Conservation (phyloP, 805 yeast genomes). For the Candida arabinofermentans region DNA sequence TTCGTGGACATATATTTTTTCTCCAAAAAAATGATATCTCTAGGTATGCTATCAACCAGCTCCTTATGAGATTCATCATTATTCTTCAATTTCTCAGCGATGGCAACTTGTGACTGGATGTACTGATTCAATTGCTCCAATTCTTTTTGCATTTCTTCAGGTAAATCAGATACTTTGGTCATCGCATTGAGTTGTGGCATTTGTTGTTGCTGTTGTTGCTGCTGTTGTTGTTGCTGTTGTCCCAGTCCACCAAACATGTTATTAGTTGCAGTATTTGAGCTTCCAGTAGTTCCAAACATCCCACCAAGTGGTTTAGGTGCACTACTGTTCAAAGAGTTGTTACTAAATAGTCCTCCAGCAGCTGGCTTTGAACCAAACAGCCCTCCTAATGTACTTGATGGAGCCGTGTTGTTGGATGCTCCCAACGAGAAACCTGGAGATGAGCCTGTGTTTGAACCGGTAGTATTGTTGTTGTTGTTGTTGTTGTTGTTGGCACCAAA, state of each 20-base stretch:
- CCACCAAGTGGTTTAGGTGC: slow-evolving; percentile 4
- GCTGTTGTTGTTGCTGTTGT: slow-evolving; percentile 28
- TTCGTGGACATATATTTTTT: slow-evolving; percentile 59
- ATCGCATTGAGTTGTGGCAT: slow-evolving; percentile 58
- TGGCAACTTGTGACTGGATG: slow-evolving; percentile 68
- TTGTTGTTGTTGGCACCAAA: neutral
- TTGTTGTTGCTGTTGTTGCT: slow-evolving; percentile 40
- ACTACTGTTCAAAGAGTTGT: no score
- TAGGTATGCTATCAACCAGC: slow-evolving; percentile 65
- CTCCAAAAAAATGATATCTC: slow-evolving; percentile 62
- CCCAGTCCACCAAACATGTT: slow-evolving; percentile 12
- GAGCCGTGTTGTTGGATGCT: slow-evolving; percentile 18
- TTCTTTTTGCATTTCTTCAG: slow-evolving; percentile 65
- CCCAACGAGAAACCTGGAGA: neutral
- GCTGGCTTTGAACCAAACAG: no score
- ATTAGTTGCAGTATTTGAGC: slow-evolving; percentile 5
- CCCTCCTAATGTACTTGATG: slow-evolving; percentile 3
- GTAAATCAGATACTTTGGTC: slow-evolving; percentile 72
- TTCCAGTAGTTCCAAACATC: slow-evolving; percentile 29
- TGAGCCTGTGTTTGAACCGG: neutral
- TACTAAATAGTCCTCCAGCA: slow-evolving; percentile 26
- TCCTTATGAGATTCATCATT: slow-evolving; percentile 60
- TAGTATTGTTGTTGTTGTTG: neutral
- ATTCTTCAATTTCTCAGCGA: slow-evolving; percentile 62
- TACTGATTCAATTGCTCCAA: slow-evolving; percentile 67